These are phyloP conservation scores for Physaria fendleri DNA, from an alignment of 345 rosid genomes.

Conservation along the genomic window DNA sequence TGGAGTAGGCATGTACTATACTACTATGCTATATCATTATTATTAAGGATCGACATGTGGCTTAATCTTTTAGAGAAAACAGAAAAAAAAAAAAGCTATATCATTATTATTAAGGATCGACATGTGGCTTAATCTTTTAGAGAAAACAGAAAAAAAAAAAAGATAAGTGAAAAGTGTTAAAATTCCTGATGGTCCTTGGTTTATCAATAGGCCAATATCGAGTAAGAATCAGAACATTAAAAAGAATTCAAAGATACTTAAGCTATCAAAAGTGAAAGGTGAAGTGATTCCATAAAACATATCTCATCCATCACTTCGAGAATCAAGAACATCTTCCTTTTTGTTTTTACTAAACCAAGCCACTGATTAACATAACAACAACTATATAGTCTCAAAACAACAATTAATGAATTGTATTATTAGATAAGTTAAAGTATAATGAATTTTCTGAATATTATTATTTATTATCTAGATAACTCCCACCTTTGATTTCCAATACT, in stretches of 20 bases:
- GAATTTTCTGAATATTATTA: too few relatives aligned
- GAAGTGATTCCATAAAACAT: slow-evolving; percentile 11
- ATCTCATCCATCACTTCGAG: slow-evolving; percentile 25
- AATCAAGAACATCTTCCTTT: slow-evolving; percentile 24
- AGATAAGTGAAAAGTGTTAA: background rate
- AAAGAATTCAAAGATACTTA: slow-evolving; percentile 6
- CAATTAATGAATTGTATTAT: too few relatives aligned
- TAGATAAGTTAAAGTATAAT: too few relatives aligned
- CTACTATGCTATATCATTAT: too few relatives aligned
- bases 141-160: background rate
- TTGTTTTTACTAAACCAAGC: background rate
- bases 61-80: slow-evolving; percentile 3
- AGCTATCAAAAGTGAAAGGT: slow-evolving; percentile 9
- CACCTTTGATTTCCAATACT: too few relatives aligned
- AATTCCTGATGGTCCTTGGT: slow-evolving; percentile 9
- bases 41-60: slow-evolving; percentile 8
- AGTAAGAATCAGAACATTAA: slow-evolving; percentile 22
- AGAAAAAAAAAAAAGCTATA: too few relatives aligned
- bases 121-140: slow-evolving; percentile 11
- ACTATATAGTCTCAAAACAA: too few relatives aligned
- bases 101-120: background rate
- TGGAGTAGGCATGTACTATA: too few relatives aligned
- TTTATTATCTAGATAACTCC: too few relatives aligned
- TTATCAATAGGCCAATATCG: background rate
- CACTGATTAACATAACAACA: background rate